These are phyloP conservation scores for Ceratobasidium sp. DNA, from an alignment of 1,284 basidiomycete species.

Conservation along the genomic window DNA sequence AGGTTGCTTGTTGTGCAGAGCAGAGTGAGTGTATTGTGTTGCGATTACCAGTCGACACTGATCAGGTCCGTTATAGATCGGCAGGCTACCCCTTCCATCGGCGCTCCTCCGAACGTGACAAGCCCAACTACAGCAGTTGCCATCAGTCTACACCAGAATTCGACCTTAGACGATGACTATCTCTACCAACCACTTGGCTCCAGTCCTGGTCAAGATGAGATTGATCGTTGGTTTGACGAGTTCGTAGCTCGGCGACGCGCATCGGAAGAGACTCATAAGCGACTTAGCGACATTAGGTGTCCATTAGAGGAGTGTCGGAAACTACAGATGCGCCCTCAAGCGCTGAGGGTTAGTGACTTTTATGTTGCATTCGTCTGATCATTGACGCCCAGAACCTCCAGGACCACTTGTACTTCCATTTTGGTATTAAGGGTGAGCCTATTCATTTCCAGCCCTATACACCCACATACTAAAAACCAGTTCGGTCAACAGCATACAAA, in stretches of 20 bases:
- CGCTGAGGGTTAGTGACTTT: conserved; percentile 16
- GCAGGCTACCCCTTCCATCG: background rate
- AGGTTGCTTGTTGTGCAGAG: background rate
- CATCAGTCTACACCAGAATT: background rate
- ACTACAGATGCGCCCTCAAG: conserved; percentile 24
- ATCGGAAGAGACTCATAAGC: background rate
- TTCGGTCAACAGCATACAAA: too few relatives aligned
- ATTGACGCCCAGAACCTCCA: background rate
- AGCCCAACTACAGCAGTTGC: background rate
- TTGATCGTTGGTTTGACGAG: conserved; percentile 34
- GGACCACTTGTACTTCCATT: conserved; percentile 44
- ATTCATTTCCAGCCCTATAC: too few relatives aligned
- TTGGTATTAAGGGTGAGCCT: conserved; percentile 35
- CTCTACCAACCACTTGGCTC: conserved; percentile 20
- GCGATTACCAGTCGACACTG: too few relatives aligned
- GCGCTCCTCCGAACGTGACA: background rate
- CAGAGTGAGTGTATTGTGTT: background rate
- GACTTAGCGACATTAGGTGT: conserved; percentile 10
- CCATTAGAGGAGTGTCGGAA: conserved; percentile 17
- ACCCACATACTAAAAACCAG: too few relatives aligned
- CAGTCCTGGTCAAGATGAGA: conserved; percentile 7
- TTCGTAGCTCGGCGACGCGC: conserved; percentile 12
- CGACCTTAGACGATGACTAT: conserved; percentile 21
- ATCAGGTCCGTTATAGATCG: conserved; percentile 3
- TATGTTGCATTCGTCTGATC: background rate